Evolutionary conservation across 2,329 filamentous ascomycete species (phyloP).

Genomic region (Escovopsis weberi): DNA sequence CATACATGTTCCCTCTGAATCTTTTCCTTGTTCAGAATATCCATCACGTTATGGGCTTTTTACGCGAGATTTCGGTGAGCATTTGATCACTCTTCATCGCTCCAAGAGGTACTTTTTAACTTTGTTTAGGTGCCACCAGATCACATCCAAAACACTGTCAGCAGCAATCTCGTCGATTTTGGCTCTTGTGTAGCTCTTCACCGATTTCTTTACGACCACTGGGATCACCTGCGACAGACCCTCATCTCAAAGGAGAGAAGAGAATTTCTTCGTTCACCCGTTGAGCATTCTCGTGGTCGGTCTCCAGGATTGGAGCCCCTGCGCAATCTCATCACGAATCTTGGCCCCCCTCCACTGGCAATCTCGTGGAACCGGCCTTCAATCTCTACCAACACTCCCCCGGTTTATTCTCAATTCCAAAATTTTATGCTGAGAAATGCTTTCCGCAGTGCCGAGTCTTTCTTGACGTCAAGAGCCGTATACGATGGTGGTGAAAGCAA

Average conservation of each 20-base stretch:
- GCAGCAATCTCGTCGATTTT: slow-evolving; percentile 47
- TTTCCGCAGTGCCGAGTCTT: slow-evolving; percentile 49
- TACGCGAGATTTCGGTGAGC: slow-evolving; percentile 51
- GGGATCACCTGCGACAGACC: slow-evolving; percentile 54
- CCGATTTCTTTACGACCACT: slow-evolving; percentile 56
- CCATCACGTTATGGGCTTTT: slow-evolving; percentile 50
- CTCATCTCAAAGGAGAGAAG: slow-evolving; percentile 44
- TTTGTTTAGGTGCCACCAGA: slow-evolving; percentile 30
- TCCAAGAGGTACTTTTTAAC: neutral
- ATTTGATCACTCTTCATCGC: neutral
- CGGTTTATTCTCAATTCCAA: slow-evolving; percentile 53
- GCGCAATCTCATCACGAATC: slow-evolving; percentile 46
- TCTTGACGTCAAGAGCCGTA: slow-evolving; percentile 48
- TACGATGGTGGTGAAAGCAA: slow-evolving; percentile 61
- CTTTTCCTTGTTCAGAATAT: slow-evolving; percentile 56
- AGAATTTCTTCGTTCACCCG: slow-evolving; percentile 39
- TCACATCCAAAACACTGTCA: slow-evolving; percentile 24
- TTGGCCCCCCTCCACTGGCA: slow-evolving; percentile 52
- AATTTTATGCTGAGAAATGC: slow-evolving; percentile 60
- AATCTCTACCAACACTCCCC: slow-evolving; percentile 48
- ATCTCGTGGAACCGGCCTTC: slow-evolving; percentile 56
- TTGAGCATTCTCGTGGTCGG: slow-evolving; percentile 35
- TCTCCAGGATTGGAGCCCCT: slow-evolving; percentile 46
- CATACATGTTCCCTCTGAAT: slow-evolving; percentile 58
- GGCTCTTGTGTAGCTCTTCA: slow-evolving; percentile 57